Evolutionary conservation across 176 grass and related monocot species (phyloP).

Genomic region (Carex scoparia): DNA sequence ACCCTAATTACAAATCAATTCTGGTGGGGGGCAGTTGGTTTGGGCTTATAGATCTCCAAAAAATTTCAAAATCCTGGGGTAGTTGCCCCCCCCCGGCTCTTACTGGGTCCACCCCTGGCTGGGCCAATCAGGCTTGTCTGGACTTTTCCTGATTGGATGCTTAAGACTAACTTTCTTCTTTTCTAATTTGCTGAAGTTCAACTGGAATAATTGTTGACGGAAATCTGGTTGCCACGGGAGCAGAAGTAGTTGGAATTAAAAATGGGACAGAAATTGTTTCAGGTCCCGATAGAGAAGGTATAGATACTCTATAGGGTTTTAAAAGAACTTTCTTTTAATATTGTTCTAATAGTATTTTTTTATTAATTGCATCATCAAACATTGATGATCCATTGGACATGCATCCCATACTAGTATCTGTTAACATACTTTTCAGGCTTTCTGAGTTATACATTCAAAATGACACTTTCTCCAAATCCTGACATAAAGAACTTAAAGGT

Average conservation of each 20-base stretch:
- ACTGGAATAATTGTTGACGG: conserved; percentile 85
- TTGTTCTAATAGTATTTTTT: background rate
- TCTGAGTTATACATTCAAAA: conserved; percentile 73
- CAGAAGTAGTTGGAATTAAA: conserved; percentile 63
- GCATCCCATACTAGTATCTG: background rate
- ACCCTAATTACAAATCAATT: too few species aligned
- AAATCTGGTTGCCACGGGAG: conserved; percentile 36
- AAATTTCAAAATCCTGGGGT: too few species aligned
- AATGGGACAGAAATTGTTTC: conserved; percentile 64
- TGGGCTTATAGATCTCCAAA: too few species aligned
- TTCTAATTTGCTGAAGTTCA: conserved; percentile 37
- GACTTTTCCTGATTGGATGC: background rate
- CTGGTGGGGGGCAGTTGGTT: too few species aligned
- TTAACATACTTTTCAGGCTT: conserved; percentile 33
- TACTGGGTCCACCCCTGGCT: too few species aligned
- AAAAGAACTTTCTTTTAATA: background rate
- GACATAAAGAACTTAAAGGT: conserved; percentile 39
- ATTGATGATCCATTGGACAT: background rate
- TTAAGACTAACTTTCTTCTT: conserved; percentile 13
- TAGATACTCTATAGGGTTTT: conserved; percentile 8
- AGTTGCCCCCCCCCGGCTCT: too few species aligned
- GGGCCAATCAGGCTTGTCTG: background rate
- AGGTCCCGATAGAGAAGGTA: conserved; percentile 80
- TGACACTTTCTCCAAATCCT: conserved; percentile 35
- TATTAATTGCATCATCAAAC: conserved; percentile 2